Evolutionary conservation across 2,329 filamentous ascomycete genomes (phyloP).

Genomic region (Thyridium curvatum): DNA sequence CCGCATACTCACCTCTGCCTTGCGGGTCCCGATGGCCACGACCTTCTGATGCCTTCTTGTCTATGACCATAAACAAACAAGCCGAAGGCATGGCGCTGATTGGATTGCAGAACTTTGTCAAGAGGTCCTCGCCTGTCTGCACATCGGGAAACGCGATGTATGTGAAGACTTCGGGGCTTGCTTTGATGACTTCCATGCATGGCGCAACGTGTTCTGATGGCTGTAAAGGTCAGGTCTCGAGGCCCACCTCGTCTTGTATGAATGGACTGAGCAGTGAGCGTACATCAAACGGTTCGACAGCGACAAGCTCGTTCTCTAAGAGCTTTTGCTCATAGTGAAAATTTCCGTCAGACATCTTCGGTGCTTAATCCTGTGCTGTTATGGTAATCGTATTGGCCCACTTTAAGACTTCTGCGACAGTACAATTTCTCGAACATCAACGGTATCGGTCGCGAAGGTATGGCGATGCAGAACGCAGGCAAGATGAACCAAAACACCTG

Average conservation of each 20-base stretch:
- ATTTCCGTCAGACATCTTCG: neutral
- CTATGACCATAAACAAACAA: constrained; percentile 1
- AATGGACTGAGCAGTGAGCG: neutral
- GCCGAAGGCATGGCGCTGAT: constrained; percentile 1
- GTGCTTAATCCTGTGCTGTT: too few species aligned
- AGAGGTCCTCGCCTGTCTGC: constrained; percentile 2
- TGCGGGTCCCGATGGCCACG: neutral
- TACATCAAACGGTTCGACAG: constrained; percentile 4
- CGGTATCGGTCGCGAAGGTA: too few species aligned
- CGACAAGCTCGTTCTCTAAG: constrained; percentile 2
- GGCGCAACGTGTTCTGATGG: constrained; percentile 1
- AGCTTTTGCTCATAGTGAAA: constrained; percentile 3
- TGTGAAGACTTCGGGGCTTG: constrained; percentile 1
- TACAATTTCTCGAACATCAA: too few species aligned
- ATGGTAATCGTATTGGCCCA: too few species aligned
- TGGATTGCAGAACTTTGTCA: constrained; percentile 1
- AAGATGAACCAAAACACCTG: too few species aligned
- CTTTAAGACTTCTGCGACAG: too few species aligned
- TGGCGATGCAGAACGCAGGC: too few species aligned
- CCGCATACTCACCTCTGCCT: neutral
- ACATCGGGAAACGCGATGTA: constrained; percentile 3
- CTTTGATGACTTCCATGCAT: constrained; percentile 1
- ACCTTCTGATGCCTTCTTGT: neutral
- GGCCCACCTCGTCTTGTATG: too few species aligned
- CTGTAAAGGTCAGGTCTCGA: neutral